Evolutionary conservation across 148 eudicot species (phyloP), one percentile per base, ranked within the genome.

Genomic region (Bassia scoparia): DNA sequence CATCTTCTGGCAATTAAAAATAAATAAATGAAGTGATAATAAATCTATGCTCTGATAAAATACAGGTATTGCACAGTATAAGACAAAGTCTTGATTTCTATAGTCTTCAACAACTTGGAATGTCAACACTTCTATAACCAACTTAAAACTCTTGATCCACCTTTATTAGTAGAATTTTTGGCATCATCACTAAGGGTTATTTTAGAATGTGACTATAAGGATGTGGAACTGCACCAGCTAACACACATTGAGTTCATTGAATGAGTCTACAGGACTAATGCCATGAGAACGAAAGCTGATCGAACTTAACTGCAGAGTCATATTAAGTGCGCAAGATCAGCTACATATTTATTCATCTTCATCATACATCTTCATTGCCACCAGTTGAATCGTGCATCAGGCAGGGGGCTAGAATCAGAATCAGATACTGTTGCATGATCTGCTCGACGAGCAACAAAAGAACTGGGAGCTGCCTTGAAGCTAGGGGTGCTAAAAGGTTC

Each of bases 321-420:
- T 84, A 66, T 83, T 81, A 83, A 95, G 82, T 61, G 94, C 83
- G 84, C 99, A 84, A 95, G 97, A 77, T 95, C 96, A 54, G 96
- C 92, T 72, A 87, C 78, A 74, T 71, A 92, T 63, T 86, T 95
- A 68, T 95, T 91, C 92, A 95, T 78, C 82, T 87, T 86, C 82
- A 83, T 67, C 99, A 95, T 41, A 86, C 85, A 72, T 95, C 97
- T 81, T 95, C 99, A 76, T 95, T 59, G 84, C 97, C 66, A 89
- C 83, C 86, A 80, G 70, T 75, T 81, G 71, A 89, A 77, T n/a
- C n/a, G n/a, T 56, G 88, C 71, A 82, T 85, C 85, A 63, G 99
- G 97, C 69, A 90, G 72, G 53, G 99, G 99, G 75, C 99, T 95
- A 54, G 50, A 34, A 61, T 72, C 71, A 60, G 65, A 84, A 30